These are phyloP conservation scores for Backusella luteola DNA, from an alignment of 192 early-diverging fungal species.

Conservation along the genomic window DNA sequence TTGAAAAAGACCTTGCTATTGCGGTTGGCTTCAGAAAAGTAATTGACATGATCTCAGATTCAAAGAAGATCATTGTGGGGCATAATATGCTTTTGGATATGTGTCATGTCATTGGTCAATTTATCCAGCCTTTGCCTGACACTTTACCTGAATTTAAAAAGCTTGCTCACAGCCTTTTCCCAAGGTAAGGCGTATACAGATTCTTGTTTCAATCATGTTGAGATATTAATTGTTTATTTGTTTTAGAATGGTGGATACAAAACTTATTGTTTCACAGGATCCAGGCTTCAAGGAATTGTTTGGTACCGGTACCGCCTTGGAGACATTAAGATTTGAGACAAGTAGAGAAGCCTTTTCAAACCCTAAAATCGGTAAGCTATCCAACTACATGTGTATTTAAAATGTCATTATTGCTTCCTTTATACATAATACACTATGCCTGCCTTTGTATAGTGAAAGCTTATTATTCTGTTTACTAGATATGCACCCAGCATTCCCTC, in stretches of 20 bases:
- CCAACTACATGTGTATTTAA: constrained; percentile 21
- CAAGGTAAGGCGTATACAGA: constrained; percentile 44
- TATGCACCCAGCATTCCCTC: constrained; percentile 22
- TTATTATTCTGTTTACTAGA: constrained; percentile 20
- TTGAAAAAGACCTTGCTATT: constrained; percentile 22
- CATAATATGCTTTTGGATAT: constrained; percentile 93
- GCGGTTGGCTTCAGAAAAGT: constrained; percentile 68
- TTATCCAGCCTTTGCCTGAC: constrained; percentile 65
- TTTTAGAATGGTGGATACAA: constrained; percentile 76
- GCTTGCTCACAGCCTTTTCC: constrained; percentile 57
- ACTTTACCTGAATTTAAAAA: constrained; percentile 69
- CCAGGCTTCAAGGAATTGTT: constrained; percentile 14
- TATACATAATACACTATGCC: constrained; percentile 26
- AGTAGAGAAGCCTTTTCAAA: constrained; percentile 17
- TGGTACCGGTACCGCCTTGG: constrained; percentile 17
- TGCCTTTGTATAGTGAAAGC: background rate
- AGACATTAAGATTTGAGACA: constrained; percentile 33
- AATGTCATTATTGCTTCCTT: background rate
- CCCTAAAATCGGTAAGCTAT: constrained; percentile 44
- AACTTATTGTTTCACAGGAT: constrained; percentile 53
- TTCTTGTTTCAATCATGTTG: background rate
- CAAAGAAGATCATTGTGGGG: constrained; percentile 81
- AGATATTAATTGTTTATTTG: background rate
- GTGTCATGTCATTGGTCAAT: constrained; percentile 74
- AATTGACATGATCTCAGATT: constrained; percentile 71